These are phyloP conservation scores for Avicennia marina DNA, from an alignment of 257 asterid genomes.

Conservation along the genomic window DNA sequence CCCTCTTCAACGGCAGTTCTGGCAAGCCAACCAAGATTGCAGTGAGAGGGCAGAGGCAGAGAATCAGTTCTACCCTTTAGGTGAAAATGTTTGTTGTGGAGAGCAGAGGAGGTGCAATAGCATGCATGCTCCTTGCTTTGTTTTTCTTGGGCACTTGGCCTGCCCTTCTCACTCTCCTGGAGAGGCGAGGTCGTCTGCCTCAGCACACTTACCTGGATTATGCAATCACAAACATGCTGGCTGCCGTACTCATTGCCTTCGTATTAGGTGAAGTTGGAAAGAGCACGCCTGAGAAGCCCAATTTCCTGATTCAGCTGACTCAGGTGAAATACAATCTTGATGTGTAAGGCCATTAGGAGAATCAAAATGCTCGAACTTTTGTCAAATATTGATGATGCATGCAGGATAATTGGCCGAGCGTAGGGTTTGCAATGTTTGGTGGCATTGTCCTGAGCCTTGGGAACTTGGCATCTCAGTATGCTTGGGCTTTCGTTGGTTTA, in stretches of 20 bases:
- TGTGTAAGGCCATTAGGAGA: too few relatives aligned
- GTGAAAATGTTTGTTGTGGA: slow-evolving; percentile 79
- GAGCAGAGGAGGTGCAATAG: slow-evolving; percentile 90
- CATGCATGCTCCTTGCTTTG: slow-evolving; percentile 71
- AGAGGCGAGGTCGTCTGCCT: slow-evolving; percentile 89
- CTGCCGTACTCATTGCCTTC: slow-evolving; percentile 76
- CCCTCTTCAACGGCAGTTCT: too few relatives aligned
- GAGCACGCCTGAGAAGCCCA: slow-evolving; percentile 47
- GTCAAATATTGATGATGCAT: slow-evolving; percentile 13
- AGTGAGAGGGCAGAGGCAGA: too few relatives aligned
- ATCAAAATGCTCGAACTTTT: too few relatives aligned
- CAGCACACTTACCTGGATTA: slow-evolving; percentile 94
- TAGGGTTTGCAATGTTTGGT: slow-evolving; percentile 83
- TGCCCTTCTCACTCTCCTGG: slow-evolving; percentile 71
- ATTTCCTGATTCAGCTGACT: slow-evolving; percentile 60
- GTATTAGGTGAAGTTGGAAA: slow-evolving; percentile 74
- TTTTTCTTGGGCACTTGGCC: slow-evolving; percentile 95
- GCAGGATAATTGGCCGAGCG: slow-evolving; percentile 78
- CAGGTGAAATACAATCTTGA: slow-evolving; percentile 36
- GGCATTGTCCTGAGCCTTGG: slow-evolving; percentile 90
- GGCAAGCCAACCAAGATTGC: too few relatives aligned
- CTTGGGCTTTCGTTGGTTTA: slow-evolving; percentile 93
- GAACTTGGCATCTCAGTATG: slow-evolving; percentile 84
- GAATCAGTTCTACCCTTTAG: too few relatives aligned
- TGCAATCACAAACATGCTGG: slow-evolving; percentile 70